Evolutionary conservation across 2,329 filamentous ascomycete genomes (phyloP).

Genomic region (Moelleriella libera): DNA sequence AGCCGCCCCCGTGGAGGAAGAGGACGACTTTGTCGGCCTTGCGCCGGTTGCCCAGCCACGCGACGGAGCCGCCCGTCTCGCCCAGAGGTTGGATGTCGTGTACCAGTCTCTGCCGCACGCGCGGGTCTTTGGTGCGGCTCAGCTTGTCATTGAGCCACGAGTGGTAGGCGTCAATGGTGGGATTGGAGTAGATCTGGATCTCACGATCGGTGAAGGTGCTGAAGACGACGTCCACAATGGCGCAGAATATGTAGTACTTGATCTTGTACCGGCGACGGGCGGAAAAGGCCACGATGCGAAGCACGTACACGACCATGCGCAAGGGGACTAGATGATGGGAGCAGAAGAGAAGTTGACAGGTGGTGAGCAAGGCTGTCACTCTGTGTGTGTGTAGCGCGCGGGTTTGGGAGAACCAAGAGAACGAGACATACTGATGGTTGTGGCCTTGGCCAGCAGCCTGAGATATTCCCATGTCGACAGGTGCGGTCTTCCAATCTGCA

Average conservation of each 20-base stretch:
- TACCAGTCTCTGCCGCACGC: conserved; percentile 6
- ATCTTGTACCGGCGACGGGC: conserved; percentile 4
- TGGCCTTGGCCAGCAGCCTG: conserved; percentile 3
- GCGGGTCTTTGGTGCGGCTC: conserved; percentile 2
- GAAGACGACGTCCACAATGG: conserved; percentile 7
- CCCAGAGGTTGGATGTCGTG: conserved; percentile 8
- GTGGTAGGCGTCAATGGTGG: conserved; percentile 9
- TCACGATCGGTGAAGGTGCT: conserved; percentile 9
- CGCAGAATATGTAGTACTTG: conserved; percentile 6
- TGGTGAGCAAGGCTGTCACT: not conserved
- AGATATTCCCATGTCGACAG: conserved; percentile 3
- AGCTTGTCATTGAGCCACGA: conserved; percentile 10
- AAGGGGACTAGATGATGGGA: not conserved
- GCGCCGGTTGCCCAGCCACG: conserved; percentile 14
- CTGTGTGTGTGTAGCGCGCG: not conserved
- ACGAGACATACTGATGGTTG: conserved; percentile 1
- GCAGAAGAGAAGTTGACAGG: not conserved
- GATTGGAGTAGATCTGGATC: conserved; percentile 9
- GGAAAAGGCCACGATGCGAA: conserved; percentile 5
- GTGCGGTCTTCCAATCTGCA: conserved; percentile 2
- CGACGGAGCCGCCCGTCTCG: conserved; percentile 6
- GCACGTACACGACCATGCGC: conserved; percentile 2
- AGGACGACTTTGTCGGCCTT: conserved; percentile 14
- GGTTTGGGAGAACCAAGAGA: not conserved
- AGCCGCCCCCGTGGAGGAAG: conserved; percentile 16